Evolutionary conservation across 164 flowering plant species (phyloP), one percentile per base, ranked within the genome.

Genomic region (Amborella trichopoda): DNA sequence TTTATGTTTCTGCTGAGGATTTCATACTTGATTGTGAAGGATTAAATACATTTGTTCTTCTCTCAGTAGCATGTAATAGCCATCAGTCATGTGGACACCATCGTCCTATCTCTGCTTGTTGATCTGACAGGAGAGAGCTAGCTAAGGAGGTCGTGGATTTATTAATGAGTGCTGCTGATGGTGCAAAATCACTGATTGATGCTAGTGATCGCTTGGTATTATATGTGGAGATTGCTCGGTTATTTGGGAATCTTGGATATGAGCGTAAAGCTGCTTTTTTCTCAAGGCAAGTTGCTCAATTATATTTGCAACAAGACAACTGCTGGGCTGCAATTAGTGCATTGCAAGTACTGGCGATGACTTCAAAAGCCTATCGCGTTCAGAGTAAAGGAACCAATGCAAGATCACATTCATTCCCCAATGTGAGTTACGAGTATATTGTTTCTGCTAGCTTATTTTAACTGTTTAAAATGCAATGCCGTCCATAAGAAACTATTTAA

Each of bases 221-320:
- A 56, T 80, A 66, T 74, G 77, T 88, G 48, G 99, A 93, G 78
- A 71, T 93, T 64, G 94, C 99, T 65, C 95, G 99, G 44, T 71
- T 93, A 47, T 93, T 71, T 76, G 96, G 95, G 11, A 65, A 68
- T 44, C 86, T 93, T 68, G 95, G 94, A 58, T 88, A 88, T 64
- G 78, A 80, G 52, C 68, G 99, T 8, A 93, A 93, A 74, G 95
- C 99, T 66, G 99, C 99, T 40, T 93, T 93, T 66, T 93, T 93
- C 52, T 84, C 96, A 8, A 76, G 99, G 71, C 95, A 78, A 68
- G 96, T 93, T 39, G 99, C 99, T 62, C 95, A 79, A 73, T 58
- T 93, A 62, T 93, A 93, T 61, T 45, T 93, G 68, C 95, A 85
- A 52, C 99, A 93, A 64, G 96, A 85, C 26, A 89, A 78, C 44